Evolutionary conservation across 805 yeast species (phyloP).

Genomic region (Metschnikowia proteae): DNA sequence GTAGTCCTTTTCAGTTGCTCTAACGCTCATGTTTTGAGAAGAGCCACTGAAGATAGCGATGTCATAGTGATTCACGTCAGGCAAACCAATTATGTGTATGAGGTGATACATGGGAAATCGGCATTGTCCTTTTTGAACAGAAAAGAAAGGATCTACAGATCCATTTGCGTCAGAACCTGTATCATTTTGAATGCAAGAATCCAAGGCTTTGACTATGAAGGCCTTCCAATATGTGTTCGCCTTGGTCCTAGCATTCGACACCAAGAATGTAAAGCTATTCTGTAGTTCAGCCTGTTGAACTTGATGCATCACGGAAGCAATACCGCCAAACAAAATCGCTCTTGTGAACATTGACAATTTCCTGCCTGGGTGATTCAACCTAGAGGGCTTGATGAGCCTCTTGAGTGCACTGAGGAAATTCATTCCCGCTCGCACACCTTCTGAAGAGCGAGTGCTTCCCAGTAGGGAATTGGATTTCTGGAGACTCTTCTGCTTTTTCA

Average conservation of each 20-base stretch:
- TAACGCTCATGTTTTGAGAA: slow-evolving; percentile 56
- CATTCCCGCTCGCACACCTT: slow-evolving; percentile 11
- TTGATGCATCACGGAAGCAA: slow-evolving; percentile 63
- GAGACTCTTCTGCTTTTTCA: slow-evolving; percentile 31
- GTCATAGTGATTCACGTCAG: slow-evolving; percentile 73
- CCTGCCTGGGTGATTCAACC: slow-evolving; percentile 4
- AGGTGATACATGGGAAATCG: slow-evolving; percentile 67
- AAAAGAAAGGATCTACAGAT: slow-evolving; percentile 9
- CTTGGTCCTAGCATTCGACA: slow-evolving; percentile 23
- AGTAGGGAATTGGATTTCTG: slow-evolving; percentile 4
- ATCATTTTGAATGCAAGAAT: slow-evolving; percentile 53
- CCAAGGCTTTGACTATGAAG: slow-evolving; percentile 62
- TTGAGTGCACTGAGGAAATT: slow-evolving; percentile 18
- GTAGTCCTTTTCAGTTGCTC: slow-evolving; percentile 34
- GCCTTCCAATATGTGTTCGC: slow-evolving; percentile 55
- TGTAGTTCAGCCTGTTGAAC: slow-evolving; percentile 72
- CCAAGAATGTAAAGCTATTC: slow-evolving; percentile 37
- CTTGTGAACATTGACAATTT: slow-evolving; percentile 52
- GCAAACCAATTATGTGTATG: slow-evolving; percentile 57
- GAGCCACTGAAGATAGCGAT: slow-evolving; percentile 78
- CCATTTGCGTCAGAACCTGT: slow-evolving; percentile 17
- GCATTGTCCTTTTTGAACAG: slow-evolving; percentile 36
- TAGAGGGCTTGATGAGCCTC: slow-evolving; percentile 10
- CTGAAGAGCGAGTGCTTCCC: not conserved
- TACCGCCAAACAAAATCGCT: slow-evolving; percentile 62